Evolutionary conservation across 2,329 filamentous ascomycete genomes (phyloP).

Genomic region (Septoria linicola): DNA sequence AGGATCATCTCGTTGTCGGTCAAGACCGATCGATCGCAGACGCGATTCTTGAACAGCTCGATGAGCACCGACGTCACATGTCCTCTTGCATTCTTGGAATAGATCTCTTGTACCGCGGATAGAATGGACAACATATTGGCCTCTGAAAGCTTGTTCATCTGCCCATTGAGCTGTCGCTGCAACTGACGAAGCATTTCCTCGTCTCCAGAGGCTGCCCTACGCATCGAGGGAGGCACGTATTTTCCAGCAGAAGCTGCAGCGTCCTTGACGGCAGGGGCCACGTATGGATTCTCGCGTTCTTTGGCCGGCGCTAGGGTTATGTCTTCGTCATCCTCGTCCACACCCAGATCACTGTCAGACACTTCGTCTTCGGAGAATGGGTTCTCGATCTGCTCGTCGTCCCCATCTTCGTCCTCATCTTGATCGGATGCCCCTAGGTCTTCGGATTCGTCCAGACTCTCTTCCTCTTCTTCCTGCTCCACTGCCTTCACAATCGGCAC

Average conservation of each 20-base stretch:
- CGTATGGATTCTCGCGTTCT: slow-evolving; percentile 79
- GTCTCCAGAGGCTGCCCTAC: slow-evolving; percentile 62
- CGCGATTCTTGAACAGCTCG: slow-evolving; percentile 72
- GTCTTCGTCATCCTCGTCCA: slow-evolving; percentile 38
- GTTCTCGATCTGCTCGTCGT: slow-evolving; percentile 40
- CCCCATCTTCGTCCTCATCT: slow-evolving; percentile 40
- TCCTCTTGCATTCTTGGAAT: slow-evolving; percentile 79
- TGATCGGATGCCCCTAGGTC: slow-evolving; percentile 12
- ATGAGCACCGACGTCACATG: slow-evolving; percentile 80
- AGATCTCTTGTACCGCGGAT: slow-evolving; percentile 76
- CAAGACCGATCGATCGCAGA: slow-evolving; percentile 74
- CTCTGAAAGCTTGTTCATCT: slow-evolving; percentile 90
- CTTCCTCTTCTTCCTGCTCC: slow-evolving; percentile 30
- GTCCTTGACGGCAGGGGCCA: slow-evolving; percentile 61
- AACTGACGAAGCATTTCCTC: slow-evolving; percentile 67
- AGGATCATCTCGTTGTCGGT: slow-evolving; percentile 89
- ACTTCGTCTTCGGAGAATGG: slow-evolving; percentile 39
- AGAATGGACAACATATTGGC: slow-evolving; percentile 84
- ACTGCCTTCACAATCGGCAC: background rate
- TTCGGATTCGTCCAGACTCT: background rate
- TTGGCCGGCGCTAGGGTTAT: slow-evolving; percentile 38
- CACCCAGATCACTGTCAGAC: slow-evolving; percentile 33
- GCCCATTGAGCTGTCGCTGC: slow-evolving; percentile 77
- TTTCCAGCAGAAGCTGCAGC: slow-evolving; percentile 55
- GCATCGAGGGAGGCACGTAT: slow-evolving; percentile 86